A percentile compares a stretch with the other conserved stretches of the same genome.
These are phyloP conservation scores for Xylaria telfairii DNA, from an alignment of 495 filamentous ascomycete species.

Conservation along the genomic window DNA sequence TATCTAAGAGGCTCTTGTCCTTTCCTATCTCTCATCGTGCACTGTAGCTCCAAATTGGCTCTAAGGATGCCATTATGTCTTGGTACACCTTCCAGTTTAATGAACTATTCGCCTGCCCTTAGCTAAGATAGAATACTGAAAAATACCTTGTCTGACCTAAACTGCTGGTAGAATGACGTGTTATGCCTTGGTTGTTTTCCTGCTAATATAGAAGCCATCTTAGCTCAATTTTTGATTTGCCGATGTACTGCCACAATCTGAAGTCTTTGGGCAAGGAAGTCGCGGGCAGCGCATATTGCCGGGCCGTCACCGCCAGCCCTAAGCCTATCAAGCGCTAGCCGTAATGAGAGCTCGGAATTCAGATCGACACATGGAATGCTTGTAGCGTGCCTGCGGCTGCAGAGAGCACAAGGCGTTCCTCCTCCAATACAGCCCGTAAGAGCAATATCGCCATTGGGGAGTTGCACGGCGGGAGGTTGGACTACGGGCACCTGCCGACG, in stretches of 20 bases:
- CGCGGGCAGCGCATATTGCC: constrained; percentile 10
- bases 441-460: constrained; percentile 21
- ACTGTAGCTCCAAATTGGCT: not conserved
- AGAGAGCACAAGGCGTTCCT: constrained; percentile 40
- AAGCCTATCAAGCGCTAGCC: constrained; percentile 39
- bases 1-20: not conserved
- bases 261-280: constrained; percentile 24
- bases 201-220: constrained; percentile 4
- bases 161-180: not conserved
- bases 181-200: not conserved
- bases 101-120: not conserved
- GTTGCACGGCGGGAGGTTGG: constrained; percentile 10
- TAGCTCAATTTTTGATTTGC: not conserved
- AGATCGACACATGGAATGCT: constrained; percentile 42
- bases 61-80: not conserved
- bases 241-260: constrained; percentile 9
- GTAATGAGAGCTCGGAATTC: constrained; percentile 36
- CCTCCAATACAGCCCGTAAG: constrained; percentile 20
- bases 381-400: constrained; percentile 35
- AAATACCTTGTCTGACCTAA: not conserved
- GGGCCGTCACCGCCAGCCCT: constrained; percentile 16
- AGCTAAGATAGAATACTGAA: not conserved
- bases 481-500: not conserved
- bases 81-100: not conserved
- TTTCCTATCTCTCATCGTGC: not conserved